Base-by-base conservation (phyloP, 805 yeast species). In the Spathaspora gorwiae region DNA sequence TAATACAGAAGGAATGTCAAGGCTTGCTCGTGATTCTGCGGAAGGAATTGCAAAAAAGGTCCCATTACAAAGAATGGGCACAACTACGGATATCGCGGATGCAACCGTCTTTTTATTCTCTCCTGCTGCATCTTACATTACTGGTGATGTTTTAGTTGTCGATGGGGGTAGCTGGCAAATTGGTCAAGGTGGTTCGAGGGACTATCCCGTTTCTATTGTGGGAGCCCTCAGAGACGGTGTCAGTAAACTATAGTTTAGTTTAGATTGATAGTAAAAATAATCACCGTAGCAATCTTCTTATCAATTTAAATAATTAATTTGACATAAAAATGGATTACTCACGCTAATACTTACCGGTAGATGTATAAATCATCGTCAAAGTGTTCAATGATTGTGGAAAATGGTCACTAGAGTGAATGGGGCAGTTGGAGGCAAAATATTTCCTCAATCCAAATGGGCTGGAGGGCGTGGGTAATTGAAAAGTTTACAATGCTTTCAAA, bases 91-190 rank as follows among this genome's bases (percentile, higher is more conserved):
- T 59, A 86, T 90, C 59, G 97, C 97, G 7, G 81, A 89, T 51
- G 82, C 92, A 2, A 90, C 97, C 0, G 84, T 87, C 0, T 90
- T 68, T 59, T 68, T 92, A 55, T 86, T 90, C 55, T 84, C 95
- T 39, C 84, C 84, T 2, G 95, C 96, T 3, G 87, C 90, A 2
- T 54, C 68, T 2, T 90, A 81, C 63, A 73, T 90, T 19, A 82
- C 84, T 8, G 97, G 97, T n/a, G 79, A 89, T 2, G 73, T 83
- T 3, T 75, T 80, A 26, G 83, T 87, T 12, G 96, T 90, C 2
- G 98, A 90, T 65, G 97, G 97, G 35, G 98, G 83, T 2, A 73
- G 78, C 46, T 90, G 97, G 96, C 95, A 87, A 59, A 69, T 78
- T 57, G 87, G 88, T 9, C 40, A 54, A 9, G 35, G 33, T 6